Evolutionary conservation across 441 rosid genomes (phyloP).

Genomic region (Manihot esculenta): DNA sequence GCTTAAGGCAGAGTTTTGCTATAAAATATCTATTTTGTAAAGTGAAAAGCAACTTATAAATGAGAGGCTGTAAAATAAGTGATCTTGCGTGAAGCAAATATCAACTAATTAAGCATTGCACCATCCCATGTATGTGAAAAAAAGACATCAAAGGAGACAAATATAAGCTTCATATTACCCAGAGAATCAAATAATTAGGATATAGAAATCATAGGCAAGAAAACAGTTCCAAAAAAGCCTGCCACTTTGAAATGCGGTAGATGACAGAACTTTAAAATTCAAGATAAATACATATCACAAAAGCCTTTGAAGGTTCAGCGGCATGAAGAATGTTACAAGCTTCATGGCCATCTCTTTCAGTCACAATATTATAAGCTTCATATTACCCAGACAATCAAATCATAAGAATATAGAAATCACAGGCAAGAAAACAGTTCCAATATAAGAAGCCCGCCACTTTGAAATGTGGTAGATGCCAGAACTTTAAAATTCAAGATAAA

Average conservation of each 20-base stretch:
- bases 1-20: neutral
- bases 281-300: slow-evolving; percentile 11
- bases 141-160: too few species aligned
- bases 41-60: neutral
- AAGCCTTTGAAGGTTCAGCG: slow-evolving; percentile 94
- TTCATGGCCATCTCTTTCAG: slow-evolving; percentile 85
- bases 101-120: neutral
- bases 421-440: neutral
- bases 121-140: neutral
- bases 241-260: neutral
- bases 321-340: slow-evolving; percentile 94
- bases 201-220: slow-evolving; percentile 3
- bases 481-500: slow-evolving; percentile 17
- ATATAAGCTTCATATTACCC: neutral
- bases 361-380: slow-evolving; percentile 33
- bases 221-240: slow-evolving; percentile 3
- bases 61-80: neutral
- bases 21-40: neutral
- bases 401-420: neutral
- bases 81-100: neutral
- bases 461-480: slow-evolving; percentile 1
- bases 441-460: slow-evolving; percentile 1
- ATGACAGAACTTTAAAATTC: slow-evolving; percentile 6
- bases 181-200: neutral
- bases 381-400: neutral